phyloP scores from a whole-genome alignment of 208 protist species.

The Polymyxa betae region DNA sequence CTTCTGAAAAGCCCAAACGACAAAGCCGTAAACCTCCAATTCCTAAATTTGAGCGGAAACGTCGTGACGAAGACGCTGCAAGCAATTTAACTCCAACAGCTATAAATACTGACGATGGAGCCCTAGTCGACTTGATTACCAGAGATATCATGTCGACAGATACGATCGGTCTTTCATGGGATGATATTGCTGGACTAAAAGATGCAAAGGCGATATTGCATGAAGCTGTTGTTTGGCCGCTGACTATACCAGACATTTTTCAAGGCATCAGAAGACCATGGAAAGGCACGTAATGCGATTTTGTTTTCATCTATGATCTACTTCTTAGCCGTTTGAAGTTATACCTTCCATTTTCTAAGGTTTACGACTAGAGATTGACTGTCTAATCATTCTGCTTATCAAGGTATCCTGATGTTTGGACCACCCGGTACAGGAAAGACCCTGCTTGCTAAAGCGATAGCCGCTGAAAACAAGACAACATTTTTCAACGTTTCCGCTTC shows the following conservation, averaged over 20 bases:
- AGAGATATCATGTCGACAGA: neutral
- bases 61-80: neutral
- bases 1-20: neutral
- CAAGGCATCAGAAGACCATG: constrained; percentile 21
- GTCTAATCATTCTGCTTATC: no score
- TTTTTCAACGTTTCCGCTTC: constrained; percentile 82
- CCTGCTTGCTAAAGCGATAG: constrained; percentile 80
- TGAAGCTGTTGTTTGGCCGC: constrained; percentile 55
- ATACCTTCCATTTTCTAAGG: no score
- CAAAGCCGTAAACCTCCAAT: neutral
- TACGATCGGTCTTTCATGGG: neutral
- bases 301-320: neutral
- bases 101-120: neutral
- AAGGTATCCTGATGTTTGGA: constrained; percentile 62
- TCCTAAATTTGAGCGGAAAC: neutral
- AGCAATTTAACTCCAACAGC: neutral
- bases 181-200: constrained; percentile 50
- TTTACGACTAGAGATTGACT: no score
- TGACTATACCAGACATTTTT: constrained; percentile 50
- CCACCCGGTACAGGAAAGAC: constrained; percentile 70
- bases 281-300: constrained; percentile 57
- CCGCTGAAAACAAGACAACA: constrained; percentile 72
- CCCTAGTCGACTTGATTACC: neutral
- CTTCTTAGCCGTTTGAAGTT: neutral
- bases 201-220: constrained; percentile 38